phyloP scores from a whole-genome alignment of 305 asterid species.

The Fraxinus velutina region DNA sequence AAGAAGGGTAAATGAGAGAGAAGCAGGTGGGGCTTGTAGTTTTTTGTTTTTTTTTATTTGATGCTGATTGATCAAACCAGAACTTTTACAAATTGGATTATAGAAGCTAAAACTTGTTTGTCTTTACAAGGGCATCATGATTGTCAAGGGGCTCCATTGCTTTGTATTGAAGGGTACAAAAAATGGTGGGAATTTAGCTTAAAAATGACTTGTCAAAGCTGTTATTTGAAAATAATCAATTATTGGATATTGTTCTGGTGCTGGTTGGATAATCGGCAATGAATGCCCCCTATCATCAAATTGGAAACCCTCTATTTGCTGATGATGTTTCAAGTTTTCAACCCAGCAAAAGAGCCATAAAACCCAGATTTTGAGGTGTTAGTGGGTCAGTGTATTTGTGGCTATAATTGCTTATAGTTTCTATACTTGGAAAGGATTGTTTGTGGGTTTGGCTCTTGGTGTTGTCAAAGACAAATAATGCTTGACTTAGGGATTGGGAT shows the following conservation, averaged over 20 bases:
- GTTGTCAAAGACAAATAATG: constrained; percentile 18
- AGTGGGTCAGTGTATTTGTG: constrained; percentile 22
- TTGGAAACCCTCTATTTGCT: background rate
- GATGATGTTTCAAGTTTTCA: background rate
- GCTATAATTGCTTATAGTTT: constrained; percentile 13
- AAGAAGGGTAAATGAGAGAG: background rate
- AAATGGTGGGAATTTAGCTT: constrained; percentile 32
- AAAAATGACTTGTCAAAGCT: constrained; percentile 16
- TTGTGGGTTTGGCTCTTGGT: constrained; percentile 25
- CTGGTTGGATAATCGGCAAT: constrained; percentile 24
- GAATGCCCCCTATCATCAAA: constrained; percentile 18
- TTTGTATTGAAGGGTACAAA: constrained; percentile 27
- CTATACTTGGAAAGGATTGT: background rate
- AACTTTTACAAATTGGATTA: constrained; percentile 3
- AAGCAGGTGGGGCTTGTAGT: background rate
- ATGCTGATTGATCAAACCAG: background rate
- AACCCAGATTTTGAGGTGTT: constrained; percentile 36
- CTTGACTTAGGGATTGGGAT: no score
- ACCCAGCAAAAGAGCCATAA: constrained; percentile 17
- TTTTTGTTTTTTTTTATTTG: background rate
- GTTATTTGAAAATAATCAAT: constrained; percentile 9
- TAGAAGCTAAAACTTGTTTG: constrained; percentile 35
- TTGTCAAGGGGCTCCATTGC: constrained; percentile 28
- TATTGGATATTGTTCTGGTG: constrained; percentile 13
- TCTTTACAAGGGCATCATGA: constrained; percentile 37